Evolutionary conservation across 768 basidiomycete genomes (phyloP), one percentile per base, ranked within the genome.

Genomic region (Pholiota molesta): DNA sequence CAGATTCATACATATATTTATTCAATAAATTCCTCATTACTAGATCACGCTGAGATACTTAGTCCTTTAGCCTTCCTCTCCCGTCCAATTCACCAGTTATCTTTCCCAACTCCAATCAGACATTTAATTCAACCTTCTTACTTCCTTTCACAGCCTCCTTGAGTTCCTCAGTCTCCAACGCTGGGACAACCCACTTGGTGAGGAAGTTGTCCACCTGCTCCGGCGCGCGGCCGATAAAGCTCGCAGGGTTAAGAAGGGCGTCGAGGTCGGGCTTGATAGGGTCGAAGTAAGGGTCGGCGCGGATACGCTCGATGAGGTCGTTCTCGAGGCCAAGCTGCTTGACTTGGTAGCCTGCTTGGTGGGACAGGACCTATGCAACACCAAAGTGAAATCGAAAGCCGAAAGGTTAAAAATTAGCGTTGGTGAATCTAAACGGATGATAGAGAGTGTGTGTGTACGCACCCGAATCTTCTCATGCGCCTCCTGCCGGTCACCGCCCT

Each of bases 401-500:
- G 26, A 26, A 26, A n/a, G 23, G 47, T 19, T 28, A 2, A 0
- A 11, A 4, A n/a, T 49, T 2, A 49, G 23, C 23, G 9, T 49
- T 11, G 21, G 21, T 6, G 42, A 21, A 44, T 42, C 21, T 9
- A 35, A 8, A 8, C 2, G 1, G 11, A 14, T 26, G 26, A 26
- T 26, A 26, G n/a, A n/a, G n/a, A n/a, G n/a, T n/a, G 26, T 26
- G 26, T 55, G 35, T 47, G 62, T 23, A 77, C 81, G 62, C 64
- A 92, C 92, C 62, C 97, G 81, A 71, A 98, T 95, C 78, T 93
- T 91, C 77, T 98, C 97, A 73, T 99, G 97, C 8, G 94, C 94
- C 76, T 94, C 95, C 73, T 99, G 97, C 35, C 97, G 85, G 75
- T 99, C 96, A 0, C 96, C 97, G 21, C 94, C 94, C 53, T 86